phyloP scores from a whole-genome alignment of 2,329 filamentous ascomycete species.

The Fusarium guadeloupense region DNA sequence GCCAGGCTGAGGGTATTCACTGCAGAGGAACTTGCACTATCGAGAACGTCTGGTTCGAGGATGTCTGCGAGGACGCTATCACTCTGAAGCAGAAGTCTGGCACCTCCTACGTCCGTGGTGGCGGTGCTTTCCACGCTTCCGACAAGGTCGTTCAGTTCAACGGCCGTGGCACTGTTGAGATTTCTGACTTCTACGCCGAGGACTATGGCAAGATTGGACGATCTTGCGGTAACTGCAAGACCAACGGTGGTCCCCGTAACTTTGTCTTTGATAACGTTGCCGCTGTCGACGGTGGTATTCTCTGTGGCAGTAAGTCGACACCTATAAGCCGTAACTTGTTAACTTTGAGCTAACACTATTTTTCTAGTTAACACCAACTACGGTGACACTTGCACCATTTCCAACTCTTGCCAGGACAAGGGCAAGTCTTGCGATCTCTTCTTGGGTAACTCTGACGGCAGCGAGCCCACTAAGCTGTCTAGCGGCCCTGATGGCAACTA shows the following conservation, averaged over 20 bases:
- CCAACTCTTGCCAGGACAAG: conserved; percentile 32
- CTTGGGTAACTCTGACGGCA: conserved; percentile 28
- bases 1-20: conserved; percentile 61
- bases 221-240: conserved; percentile 52
- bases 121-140: conserved; percentile 52
- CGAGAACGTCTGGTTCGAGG: conserved; percentile 53
- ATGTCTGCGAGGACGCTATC: conserved; percentile 51
- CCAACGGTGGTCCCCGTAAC: conserved; percentile 33
- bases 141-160: conserved; percentile 57
- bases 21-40: conserved; percentile 57
- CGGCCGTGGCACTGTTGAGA: conserved; percentile 51
- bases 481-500: conserved; percentile 32
- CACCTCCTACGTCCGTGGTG: conserved; percentile 53
- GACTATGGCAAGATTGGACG: conserved; percentile 61
- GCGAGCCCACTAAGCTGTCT: conserved; percentile 33
- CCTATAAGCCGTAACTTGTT: no score
- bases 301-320: conserved; percentile 33
- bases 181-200: conserved; percentile 42
- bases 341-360: not conserved
- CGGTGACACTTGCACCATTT: conserved; percentile 38
- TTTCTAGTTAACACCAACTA: conserved; percentile 37
- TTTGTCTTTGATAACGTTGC: conserved; percentile 29
- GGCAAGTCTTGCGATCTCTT: conserved; percentile 36
- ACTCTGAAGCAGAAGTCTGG: conserved; percentile 52
- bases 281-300: conserved; percentile 36